These are phyloP conservation scores for Trichoderma simmonsii DNA, from an alignment of 2,329 filamentous ascomycete genomes.

Conservation along the genomic window DNA sequence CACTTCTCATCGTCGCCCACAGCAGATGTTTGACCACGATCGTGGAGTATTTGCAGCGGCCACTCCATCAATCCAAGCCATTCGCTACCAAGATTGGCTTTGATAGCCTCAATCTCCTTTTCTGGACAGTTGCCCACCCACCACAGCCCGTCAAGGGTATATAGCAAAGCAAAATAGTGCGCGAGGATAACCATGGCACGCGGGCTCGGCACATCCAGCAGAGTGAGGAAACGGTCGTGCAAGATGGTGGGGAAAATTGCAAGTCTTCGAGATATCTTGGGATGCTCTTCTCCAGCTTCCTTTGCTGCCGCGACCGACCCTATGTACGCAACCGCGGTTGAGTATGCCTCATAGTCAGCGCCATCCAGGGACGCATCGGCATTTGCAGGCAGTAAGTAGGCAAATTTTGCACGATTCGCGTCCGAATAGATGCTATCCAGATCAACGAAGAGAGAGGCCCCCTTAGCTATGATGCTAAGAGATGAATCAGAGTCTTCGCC, in stretches of 20 bases:
- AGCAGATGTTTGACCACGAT: not conserved
- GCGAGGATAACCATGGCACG: constrained; percentile 23
- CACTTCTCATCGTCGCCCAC: not conserved
- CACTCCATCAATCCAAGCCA: constrained; percentile 18
- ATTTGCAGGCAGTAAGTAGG: not conserved
- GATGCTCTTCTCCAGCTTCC: constrained; percentile 17
- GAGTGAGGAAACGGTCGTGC: constrained; percentile 19
- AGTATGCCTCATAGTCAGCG: constrained; percentile 17
- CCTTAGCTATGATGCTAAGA: not conserved
- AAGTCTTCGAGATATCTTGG: constrained; percentile 17
- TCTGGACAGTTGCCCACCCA: constrained; percentile 14
- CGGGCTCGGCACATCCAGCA: constrained; percentile 16
- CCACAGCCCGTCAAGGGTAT: not conserved
- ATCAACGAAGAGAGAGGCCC: not conserved
- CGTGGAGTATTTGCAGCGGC: constrained; percentile 5
- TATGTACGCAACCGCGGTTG: constrained; percentile 16
- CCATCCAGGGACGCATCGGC: not conserved
- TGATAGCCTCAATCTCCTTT: constrained; percentile 19
- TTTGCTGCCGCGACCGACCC: constrained; percentile 19
- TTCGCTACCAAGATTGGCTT: not conserved
- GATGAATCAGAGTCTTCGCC: not conserved
- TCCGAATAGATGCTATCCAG: not conserved
- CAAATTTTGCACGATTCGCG: not conserved
- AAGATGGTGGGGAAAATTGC: constrained; percentile 20
- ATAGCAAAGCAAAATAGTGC: constrained; percentile 21